These are phyloP conservation scores for Peribolospora baueri DNA, from an alignment of 768 basidiomycete genomes.

Conservation along the genomic window DNA sequence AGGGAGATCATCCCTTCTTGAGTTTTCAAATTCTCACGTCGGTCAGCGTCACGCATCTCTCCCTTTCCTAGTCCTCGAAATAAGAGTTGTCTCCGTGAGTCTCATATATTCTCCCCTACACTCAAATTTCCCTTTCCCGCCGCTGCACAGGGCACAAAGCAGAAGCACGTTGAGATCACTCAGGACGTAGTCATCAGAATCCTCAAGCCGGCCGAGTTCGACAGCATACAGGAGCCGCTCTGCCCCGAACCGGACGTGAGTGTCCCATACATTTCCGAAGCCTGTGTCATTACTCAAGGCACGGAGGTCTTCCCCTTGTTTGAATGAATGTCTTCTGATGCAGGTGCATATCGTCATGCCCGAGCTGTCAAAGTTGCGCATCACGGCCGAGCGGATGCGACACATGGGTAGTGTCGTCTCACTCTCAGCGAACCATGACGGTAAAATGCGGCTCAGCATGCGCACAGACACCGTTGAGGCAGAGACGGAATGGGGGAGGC, in stretches of 20 bases:
- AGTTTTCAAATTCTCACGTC: too few species aligned
- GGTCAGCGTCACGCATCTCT: too few species aligned
- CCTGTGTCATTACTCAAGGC: not conserved
- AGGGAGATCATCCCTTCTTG: too few species aligned
- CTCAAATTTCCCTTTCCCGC: too few species aligned
- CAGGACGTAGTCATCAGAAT: constrained; percentile 69
- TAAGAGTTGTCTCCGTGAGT: too few species aligned
- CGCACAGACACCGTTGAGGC: constrained; percentile 36
- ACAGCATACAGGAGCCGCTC: constrained; percentile 46
- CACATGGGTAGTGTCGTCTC: constrained; percentile 45
- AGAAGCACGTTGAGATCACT: constrained; percentile 27
- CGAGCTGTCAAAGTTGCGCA: constrained; percentile 26
- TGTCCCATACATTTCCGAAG: not conserved
- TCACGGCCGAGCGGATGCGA: constrained; percentile 47
- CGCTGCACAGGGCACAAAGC: too few species aligned
- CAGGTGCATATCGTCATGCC: constrained; percentile 42
- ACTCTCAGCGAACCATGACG: constrained; percentile 41
- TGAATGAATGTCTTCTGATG: not conserved
- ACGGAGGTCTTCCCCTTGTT: not conserved
- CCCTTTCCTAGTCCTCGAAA: too few species aligned
- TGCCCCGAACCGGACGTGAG: constrained; percentile 64
- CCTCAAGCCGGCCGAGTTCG: constrained; percentile 47
- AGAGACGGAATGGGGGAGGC: constrained; percentile 55
- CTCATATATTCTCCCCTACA: too few species aligned
- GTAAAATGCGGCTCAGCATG: constrained; percentile 23